These are phyloP conservation scores for Aspergillus bertholletiae DNA, from an alignment of 495 filamentous ascomycete species.

Conservation along the genomic window DNA sequence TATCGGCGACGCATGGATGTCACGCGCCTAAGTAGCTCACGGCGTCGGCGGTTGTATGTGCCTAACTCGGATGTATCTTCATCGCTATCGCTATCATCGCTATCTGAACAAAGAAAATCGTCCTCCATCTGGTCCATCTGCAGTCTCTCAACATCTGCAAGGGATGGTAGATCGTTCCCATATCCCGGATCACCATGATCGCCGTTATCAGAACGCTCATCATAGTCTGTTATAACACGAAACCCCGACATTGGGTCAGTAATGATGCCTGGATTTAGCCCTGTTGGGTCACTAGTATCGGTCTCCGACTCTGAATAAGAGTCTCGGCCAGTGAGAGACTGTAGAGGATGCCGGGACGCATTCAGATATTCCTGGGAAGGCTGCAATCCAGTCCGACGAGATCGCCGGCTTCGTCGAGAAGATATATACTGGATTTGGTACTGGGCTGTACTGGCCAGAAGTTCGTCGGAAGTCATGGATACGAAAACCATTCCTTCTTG, in stretches of 20 bases:
- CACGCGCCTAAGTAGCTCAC: constrained; percentile 24
- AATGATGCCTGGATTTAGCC: constrained; percentile 5
- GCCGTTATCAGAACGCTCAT: constrained; percentile 41
- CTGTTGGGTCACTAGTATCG: constrained; percentile 10
- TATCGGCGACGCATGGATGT: constrained; percentile 22
- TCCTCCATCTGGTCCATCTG: constrained; percentile 26
- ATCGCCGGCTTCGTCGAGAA: constrained; percentile 21
- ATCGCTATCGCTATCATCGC: constrained; percentile 51
- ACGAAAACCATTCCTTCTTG: constrained; percentile 94
- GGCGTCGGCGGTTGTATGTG: constrained; percentile 27
- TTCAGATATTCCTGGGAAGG: constrained; percentile 43
- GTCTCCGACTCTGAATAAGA: constrained; percentile 21
- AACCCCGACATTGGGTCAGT: constrained; percentile 36
- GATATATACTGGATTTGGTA: constrained; percentile 70
- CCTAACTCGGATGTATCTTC: constrained; percentile 21
- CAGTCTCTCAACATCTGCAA: constrained; percentile 24
- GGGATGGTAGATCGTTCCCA: constrained; percentile 12
- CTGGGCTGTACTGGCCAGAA: constrained; percentile 66
- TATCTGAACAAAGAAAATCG: constrained; percentile 42
- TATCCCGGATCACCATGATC: constrained; percentile 13
- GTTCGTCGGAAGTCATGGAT: constrained; percentile 74
- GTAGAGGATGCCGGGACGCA: constrained; percentile 33
- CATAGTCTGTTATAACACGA: constrained; percentile 48
- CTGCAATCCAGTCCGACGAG: constrained; percentile 26
- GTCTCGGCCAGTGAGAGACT: constrained; percentile 23